Percentiles rank a stretch among this genome's conserved stretches.
Conservation (phyloP, 2,329 filamentous ascomycete species). For the Periconia sp. region DNA sequence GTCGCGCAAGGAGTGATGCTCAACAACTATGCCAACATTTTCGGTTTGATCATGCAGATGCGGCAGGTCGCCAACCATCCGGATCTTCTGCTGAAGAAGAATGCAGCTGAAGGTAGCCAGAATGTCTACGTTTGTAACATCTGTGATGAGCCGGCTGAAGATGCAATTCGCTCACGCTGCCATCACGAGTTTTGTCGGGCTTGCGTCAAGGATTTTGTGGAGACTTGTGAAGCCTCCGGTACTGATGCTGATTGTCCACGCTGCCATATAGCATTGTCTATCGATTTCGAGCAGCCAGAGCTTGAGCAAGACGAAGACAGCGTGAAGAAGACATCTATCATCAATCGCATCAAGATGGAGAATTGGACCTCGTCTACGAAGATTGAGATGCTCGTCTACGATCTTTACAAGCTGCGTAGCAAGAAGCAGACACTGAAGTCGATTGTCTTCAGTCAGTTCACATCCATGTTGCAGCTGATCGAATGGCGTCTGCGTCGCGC, state of each 20-base stretch:
- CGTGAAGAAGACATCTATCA: constrained; percentile 94
- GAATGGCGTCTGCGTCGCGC: constrained; percentile 95
- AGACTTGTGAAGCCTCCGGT: constrained; percentile 68
- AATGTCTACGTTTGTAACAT: constrained; percentile 92
- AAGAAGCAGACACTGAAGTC: constrained; percentile 94
- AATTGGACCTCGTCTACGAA: constrained; percentile 98
- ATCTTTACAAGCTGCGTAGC: constrained; percentile 86
- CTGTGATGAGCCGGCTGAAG: constrained; percentile 94
- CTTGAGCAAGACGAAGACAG: constrained; percentile 86
- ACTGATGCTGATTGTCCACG: constrained; percentile 74
- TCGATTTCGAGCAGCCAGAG: constrained; percentile 93
- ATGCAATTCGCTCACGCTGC: constrained; percentile 88
- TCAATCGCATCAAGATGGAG: constrained; percentile 98
- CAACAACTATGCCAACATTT: constrained; percentile 92
- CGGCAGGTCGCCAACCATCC: constrained; percentile 96
- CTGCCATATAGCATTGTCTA: constrained; percentile 85
- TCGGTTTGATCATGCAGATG: constrained; percentile 99
- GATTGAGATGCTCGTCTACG: constrained; percentile 94
- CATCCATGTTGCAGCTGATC: constrained; percentile 93
- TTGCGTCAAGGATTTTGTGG: constrained; percentile 78
- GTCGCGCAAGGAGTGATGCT: constrained; percentile 91
- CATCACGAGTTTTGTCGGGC: constrained; percentile 88
- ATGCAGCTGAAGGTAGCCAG: constrained; percentile 75
- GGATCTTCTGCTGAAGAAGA: constrained; percentile 86
- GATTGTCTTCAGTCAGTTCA: constrained; percentile 97